Evolutionary conservation across 495 filamentous ascomycete species (phyloP), one percentile per base, ranked within the genome.

Genomic region (Aspergillus diversus): DNA sequence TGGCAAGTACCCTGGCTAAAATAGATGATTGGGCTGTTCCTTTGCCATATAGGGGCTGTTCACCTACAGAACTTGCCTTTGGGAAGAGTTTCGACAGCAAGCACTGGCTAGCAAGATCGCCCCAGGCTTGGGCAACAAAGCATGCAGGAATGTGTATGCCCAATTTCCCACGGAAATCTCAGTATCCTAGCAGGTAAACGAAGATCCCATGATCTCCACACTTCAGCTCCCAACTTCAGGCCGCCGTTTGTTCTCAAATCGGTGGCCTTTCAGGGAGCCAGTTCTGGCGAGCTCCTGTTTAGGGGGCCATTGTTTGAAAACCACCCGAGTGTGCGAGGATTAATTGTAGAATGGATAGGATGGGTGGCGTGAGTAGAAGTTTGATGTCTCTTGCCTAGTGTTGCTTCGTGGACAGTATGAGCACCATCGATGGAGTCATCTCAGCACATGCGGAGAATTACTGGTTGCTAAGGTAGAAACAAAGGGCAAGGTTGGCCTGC

Each of bases 141-240:
- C 68, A 49, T 71, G 71, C 71, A 73, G 64, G 37, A n/a, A 68
- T 13, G 55, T 73, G 64, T 68, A 61, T 73, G 71, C 71, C 71
- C 71, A 71, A 73, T 61, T 59, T 39, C n/a, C 35, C 63, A 58
- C 35, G 64, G 60, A 58, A 52, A 15, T 11, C 52, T 58, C 61
- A 55, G 32, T 34, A 62, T 66, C 58, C 58, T 49, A 51, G 57
- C 57, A 56, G 56, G 55, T 27, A 39, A 35, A 48, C 17, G 57
- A 60, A 64, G 56, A 64, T 63, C 63, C 51, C 57, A 67, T 61
- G 63, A 60, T 67, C 61, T 62, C 61, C 64, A 67, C 61, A 62
- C 32, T 2, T 62, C 37, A 33, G 21, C 50, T 53, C 55, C 57
- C 65, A 56, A 66, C 9, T 49, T 68, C 55, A 63, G 65, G 65